phyloP scores from a whole-genome alignment of 1,284 basidiomycete genomes.

The Ceratobasidium theobromae region DNA sequence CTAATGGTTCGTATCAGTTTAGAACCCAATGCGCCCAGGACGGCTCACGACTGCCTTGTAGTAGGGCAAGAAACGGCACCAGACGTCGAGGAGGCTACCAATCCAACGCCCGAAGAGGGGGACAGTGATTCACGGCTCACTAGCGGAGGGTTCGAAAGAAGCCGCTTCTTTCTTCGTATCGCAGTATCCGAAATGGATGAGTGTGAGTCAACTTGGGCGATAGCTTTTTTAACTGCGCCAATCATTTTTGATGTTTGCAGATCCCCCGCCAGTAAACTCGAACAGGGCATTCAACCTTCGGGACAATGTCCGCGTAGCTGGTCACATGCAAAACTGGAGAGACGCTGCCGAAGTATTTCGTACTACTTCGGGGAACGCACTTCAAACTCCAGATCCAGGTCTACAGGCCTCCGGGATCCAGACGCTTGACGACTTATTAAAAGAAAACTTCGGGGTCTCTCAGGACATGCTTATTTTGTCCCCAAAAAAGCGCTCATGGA shows the following conservation, averaged over 20 bases:
- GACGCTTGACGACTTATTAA: not conserved
- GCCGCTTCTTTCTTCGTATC: slow-evolving; percentile 13
- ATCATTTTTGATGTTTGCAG: not conserved
- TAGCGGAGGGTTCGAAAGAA: no score
- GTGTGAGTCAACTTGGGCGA: not conserved
- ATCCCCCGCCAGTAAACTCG: slow-evolving; percentile 8
- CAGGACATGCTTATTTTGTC: not conserved
- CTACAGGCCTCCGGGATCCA: not conserved
- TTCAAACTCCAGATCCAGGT: no score
- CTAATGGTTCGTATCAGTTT: not conserved
- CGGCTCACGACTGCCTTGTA: no score
- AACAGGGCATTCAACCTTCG: not conserved
- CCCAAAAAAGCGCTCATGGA: not conserved
- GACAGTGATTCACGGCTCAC: not conserved
- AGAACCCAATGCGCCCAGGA: no score
- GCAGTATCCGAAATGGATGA: slow-evolving; percentile 11
- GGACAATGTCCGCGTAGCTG: not conserved
- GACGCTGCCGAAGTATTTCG: not conserved
- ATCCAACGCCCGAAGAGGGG: not conserved
- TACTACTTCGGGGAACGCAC: not conserved
- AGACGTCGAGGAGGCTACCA: not conserved
- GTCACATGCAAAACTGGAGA: not conserved
- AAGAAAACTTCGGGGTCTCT: not conserved
- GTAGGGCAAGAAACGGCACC: no score
- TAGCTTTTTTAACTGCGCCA: not conserved